phyloP scores from a whole-genome alignment of 257 asterid genomes.

The Scutellaria galericulata region DNA sequence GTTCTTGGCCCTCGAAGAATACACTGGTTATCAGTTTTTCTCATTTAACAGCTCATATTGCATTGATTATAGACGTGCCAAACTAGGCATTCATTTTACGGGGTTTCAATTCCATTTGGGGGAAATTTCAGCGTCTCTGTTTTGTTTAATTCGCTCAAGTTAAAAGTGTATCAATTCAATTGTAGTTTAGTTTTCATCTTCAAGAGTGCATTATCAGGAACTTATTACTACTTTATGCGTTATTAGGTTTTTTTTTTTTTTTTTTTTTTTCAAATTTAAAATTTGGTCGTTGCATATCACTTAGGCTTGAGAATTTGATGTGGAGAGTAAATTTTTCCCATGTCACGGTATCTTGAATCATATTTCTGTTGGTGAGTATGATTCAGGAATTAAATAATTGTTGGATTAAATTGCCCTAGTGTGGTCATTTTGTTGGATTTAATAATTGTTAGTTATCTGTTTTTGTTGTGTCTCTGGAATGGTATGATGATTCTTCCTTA shows the following conservation, averaged over 20 bases:
- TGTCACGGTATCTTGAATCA: slow-evolving; percentile 25
- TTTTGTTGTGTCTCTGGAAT: too few relatives aligned
- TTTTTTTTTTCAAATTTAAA: neutral
- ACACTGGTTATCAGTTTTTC: neutral
- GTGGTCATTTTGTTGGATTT: neutral
- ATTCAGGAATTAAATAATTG: slow-evolving; percentile 17
- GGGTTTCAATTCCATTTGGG: slow-evolving; percentile 25
- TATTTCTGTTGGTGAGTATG: slow-evolving; percentile 28
- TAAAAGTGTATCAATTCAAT: neutral
- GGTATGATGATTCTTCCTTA: neutral
- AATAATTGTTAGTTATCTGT: neutral
- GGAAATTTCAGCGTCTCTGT: slow-evolving; percentile 9
- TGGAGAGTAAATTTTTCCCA: slow-evolving; percentile 5
- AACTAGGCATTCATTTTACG: slow-evolving; percentile 14
- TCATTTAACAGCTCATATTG: neutral
- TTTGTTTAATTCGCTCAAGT: slow-evolving; percentile 21
- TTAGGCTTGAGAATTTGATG: slow-evolving; percentile 8
- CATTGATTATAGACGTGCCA: slow-evolving; percentile 16
- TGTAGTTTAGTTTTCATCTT: neutral
- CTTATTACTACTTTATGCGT: neutral
- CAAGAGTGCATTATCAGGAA: neutral
- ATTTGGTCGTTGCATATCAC: neutral
- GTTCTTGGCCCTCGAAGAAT: neutral
- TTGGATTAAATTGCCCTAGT: slow-evolving; percentile 19
- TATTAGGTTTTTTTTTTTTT: neutral